Evolutionary conservation across 2,329 filamentous ascomycete species (phyloP).

Genomic region (Epichloe hybrida): DNA sequence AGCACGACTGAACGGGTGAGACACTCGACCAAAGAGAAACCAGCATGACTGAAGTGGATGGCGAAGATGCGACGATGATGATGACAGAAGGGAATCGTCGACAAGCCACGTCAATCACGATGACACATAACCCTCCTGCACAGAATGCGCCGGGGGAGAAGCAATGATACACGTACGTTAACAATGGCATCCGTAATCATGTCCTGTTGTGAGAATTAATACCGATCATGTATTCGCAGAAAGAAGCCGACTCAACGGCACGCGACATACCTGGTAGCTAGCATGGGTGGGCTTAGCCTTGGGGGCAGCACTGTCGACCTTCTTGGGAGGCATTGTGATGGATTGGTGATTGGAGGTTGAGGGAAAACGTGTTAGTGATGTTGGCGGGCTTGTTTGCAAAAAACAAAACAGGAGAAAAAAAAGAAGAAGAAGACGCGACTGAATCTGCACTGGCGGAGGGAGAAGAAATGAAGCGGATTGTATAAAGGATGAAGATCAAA

Average conservation of each 20-base stretch:
- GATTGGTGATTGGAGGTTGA: slow-evolving; percentile 12
- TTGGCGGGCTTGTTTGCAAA: not conserved
- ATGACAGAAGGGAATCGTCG: not conserved
- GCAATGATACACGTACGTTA: slow-evolving; percentile 35
- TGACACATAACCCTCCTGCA: not conserved
- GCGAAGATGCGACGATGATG: not conserved
- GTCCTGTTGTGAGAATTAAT: slow-evolving; percentile 29
- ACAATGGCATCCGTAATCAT: slow-evolving; percentile 52
- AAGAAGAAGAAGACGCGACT: slow-evolving; percentile 10
- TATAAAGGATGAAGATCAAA: slow-evolving; percentile 11
- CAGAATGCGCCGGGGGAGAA: slow-evolving; percentile 24
- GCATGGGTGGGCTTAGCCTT: slow-evolving; percentile 41
- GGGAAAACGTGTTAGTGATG: slow-evolving; percentile 1
- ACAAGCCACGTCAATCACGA: not conserved
- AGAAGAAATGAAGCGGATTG: slow-evolving; percentile 10
- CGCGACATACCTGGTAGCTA: slow-evolving; percentile 43
- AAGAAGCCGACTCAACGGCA: not conserved
- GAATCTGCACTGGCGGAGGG: slow-evolving; percentile 12
- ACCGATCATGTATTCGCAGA: not conserved
- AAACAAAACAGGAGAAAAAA: no score
- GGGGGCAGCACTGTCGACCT: slow-evolving; percentile 28
- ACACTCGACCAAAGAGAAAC: not conserved
- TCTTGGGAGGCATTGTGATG: slow-evolving; percentile 46
- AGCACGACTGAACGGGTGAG: slow-evolving; percentile 15
- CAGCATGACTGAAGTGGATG: no score